Base-by-base conservation (phyloP, 1,284 basidiomycete genomes). In the Cryptococcus sp. region DNA sequence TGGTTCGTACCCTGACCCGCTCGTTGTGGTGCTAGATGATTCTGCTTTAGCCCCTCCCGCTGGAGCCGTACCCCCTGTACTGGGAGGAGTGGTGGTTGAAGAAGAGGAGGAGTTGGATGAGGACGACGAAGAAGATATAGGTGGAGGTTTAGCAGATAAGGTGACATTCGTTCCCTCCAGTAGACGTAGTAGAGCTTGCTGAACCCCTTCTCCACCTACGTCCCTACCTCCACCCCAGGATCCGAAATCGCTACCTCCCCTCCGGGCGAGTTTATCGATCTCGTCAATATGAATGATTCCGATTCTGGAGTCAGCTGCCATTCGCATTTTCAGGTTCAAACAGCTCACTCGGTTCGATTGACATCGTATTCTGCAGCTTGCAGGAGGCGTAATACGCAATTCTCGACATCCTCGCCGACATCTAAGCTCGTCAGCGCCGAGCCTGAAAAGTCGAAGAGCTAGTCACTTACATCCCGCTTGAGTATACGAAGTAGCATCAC, bases 211-310 rank as follows among this genome's bases (percentile, higher is more conserved):
- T 4, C 93, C 93, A 19, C 90, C 87, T 0, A 98, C 92, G 68
- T 98, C 94, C 46, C 91, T 84, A 1, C 87, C 85, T 7, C 67
- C 65, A 3, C 85, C 75, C 60, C 66, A 74, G 1, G 62, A 64
- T 2, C 70, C 72, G 24, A 62, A 60, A 13, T 86, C 85, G 11
- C 79, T 73, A 4, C 81, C 77, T 53, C 84, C 86, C 36, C 85
- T 81, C 23, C 77, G 63, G 2, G 88, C 87, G 49, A 97, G 84
- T 76, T 97, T 98, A 76, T 98, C 93, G 1, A 93, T 79, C 76
- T 98, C 94, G 66, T 98, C 94, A 48, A 98, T 93, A 70, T 93
- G 94, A 19, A 97, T 85, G 53, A 98, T 97, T 3, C 91, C 91
- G 63, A 84, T 83, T 64, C 88, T 91, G 59, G 7, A 11, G 36